These are phyloP conservation scores for Phytophthora multivora DNA, from an alignment of 352 stramenopile genomes.

Conservation along the genomic window DNA sequence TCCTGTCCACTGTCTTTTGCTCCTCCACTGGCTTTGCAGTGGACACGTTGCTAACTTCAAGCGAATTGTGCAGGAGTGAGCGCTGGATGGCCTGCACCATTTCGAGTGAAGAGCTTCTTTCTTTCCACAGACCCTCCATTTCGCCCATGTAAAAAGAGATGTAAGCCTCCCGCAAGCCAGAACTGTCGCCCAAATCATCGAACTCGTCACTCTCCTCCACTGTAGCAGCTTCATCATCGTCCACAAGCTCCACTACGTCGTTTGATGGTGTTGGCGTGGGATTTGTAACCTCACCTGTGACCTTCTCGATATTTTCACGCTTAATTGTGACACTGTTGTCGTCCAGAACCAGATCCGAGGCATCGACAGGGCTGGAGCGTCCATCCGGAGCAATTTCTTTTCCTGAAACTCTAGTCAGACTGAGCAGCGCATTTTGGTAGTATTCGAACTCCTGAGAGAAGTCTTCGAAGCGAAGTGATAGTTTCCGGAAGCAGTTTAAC, in stretches of 20 bases:
- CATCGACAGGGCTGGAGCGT: conserved; percentile 8
- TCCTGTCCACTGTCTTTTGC: not conserved
- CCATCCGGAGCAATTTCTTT: conserved; percentile 16
- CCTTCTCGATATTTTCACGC: conserved; percentile 49
- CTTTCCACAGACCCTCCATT: conserved; percentile 83
- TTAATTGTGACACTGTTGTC: conserved; percentile 45
- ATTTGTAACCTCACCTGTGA: conserved; percentile 11
- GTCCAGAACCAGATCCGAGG: conserved; percentile 19
- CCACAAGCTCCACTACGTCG: conserved; percentile 25
- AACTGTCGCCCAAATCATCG: conserved; percentile 50
- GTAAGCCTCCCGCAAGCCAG: conserved; percentile 65
- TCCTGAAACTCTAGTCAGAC: conserved; percentile 35
- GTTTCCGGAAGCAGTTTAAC: conserved; percentile 62
- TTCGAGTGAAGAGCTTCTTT: conserved; percentile 75
- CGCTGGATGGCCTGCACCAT: conserved; percentile 77
- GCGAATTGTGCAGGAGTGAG: conserved; percentile 44
- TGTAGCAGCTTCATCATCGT: conserved; percentile 13
- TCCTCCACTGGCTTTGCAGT: conserved; percentile 1
- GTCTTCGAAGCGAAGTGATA: conserved; percentile 69
- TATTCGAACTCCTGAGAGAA: conserved; percentile 84
- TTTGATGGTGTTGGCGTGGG: not conserved
- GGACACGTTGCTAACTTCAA: conserved; percentile 2
- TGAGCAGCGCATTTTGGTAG: conserved; percentile 66
- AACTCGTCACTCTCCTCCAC: conserved; percentile 27
- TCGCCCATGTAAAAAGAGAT: conserved; percentile 82